A percentile compares a stretch with the other conserved stretches of the same genome.
These are phyloP conservation scores for Malus sieversii DNA, from an alignment of 306 rosid species.

Conservation along the genomic window DNA sequence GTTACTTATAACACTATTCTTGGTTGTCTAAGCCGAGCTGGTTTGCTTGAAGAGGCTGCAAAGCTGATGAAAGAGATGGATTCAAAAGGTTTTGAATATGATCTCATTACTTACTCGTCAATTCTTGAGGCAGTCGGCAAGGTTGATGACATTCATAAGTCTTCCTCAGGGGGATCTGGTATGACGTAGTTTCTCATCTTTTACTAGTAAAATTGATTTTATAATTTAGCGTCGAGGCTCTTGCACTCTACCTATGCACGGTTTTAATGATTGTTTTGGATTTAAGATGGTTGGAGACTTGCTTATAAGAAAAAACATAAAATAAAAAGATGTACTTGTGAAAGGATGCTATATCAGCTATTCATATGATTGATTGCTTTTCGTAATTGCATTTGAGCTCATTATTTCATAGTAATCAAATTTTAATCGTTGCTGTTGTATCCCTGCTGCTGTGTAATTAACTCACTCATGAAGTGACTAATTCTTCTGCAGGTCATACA, in stretches of 20 bases:
- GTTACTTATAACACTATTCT: slow-evolving; percentile 84
- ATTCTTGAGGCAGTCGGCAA: slow-evolving; percentile 96
- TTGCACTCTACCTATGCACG: background rate
- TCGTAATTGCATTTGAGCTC: background rate
- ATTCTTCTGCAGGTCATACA: background rate
- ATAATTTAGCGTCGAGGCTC: background rate
- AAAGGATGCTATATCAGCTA: background rate
- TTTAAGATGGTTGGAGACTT: background rate
- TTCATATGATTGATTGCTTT: background rate
- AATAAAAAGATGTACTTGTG: background rate
- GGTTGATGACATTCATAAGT: slow-evolving; percentile 48
- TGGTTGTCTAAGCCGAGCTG: slow-evolving; percentile 84
- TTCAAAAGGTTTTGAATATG: slow-evolving; percentile 61
- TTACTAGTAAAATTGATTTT: background rate
- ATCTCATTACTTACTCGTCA: slow-evolving; percentile 77
- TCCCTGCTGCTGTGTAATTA: background rate
- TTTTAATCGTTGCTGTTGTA: background rate
- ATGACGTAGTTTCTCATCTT: background rate
- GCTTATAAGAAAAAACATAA: background rate
- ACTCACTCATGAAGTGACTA: background rate
- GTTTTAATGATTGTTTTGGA: background rate
- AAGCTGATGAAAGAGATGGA: slow-evolving; percentile 88
- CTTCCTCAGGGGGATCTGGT: slow-evolving; percentile 7
- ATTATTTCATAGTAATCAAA: background rate
- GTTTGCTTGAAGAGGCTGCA: slow-evolving; percentile 86